Conservation (phyloP, 2,329 filamentous ascomycete genomes). For the Cladophialophora psammophila region DNA sequence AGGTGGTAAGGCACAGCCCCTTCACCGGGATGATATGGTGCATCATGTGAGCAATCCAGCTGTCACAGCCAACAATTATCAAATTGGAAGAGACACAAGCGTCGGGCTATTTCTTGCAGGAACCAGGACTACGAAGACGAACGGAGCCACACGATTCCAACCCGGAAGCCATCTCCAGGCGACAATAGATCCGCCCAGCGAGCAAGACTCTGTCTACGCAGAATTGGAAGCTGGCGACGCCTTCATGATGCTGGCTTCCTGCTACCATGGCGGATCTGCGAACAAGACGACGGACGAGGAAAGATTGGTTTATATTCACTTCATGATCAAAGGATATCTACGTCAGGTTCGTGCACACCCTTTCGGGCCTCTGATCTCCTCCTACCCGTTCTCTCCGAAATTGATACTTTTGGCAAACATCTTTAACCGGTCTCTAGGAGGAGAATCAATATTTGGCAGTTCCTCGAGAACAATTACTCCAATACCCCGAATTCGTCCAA, state of each 20-base stretch:
- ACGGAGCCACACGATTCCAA: conserved; percentile 42
- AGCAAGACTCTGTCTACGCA: conserved; percentile 18
- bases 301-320: conserved; percentile 45
- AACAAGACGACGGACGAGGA: conserved; percentile 47
- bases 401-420: not conserved
- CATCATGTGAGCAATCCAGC: conserved; percentile 36
- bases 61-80: conserved; percentile 11
- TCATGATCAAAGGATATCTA: conserved; percentile 46
- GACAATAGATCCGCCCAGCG: conserved; percentile 20
- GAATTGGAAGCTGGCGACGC: conserved; percentile 44
- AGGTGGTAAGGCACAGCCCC: conserved; percentile 34
- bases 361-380: not conserved
- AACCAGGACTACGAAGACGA: conserved; percentile 39
- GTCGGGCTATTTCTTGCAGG: conserved; percentile 27
- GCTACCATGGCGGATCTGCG: conserved; percentile 47
- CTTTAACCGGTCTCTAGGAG: conserved; percentile 34
- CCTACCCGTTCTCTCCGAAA: not conserved
- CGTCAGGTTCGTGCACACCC: conserved; percentile 27
- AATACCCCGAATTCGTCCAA: conserved; percentile 33
- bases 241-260: conserved; percentile 48
- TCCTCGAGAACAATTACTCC: conserved; percentile 24
- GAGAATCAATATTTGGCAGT: conserved; percentile 51
- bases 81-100: conserved; percentile 9
- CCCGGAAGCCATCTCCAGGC: conserved; percentile 21
- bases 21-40: conserved; percentile 43